Evolutionary conservation across 2,329 filamentous ascomycete genomes (phyloP), one percentile per base, ranked within the genome.

Genomic region (Penicillium olsonii): DNA sequence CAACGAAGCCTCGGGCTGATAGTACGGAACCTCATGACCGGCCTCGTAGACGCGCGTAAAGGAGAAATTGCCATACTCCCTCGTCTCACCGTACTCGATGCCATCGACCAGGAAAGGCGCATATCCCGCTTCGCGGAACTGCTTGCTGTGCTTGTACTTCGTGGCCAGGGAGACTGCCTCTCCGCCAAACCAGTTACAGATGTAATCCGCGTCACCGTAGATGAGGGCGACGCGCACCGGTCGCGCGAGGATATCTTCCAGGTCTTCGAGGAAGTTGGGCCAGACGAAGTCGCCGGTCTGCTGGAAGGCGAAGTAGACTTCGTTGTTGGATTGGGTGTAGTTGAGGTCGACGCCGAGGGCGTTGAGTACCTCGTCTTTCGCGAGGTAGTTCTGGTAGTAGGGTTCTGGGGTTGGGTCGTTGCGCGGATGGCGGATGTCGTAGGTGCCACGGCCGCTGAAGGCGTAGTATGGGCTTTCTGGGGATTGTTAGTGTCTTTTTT

Each of bases 31-130:
- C 43, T 83, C 78, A 60, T 88, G 85, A 2, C 85, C 84, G 14
- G 84, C 78, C 60, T 87, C 81, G 65, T 84, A 87, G 40, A 88
- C 76, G 7, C 85, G 78, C 45, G 81, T 82, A 65, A 88, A 88
- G 14, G 80, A 84, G 45, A 88, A 78, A 59, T 92, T 92, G 10
- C 87, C 88, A 60, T 83, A 88, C 67, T 94, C 88, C 4, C 88
- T 81, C 0, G 90, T 88, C 48, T 83, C 81, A 17, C 89, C 90
- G 43, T 88, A 63, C 84, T 82, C 68, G 6, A 79, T 77, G 20
- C 77, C 78, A 63, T 90, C 88, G 34, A 88, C 83, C 11, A 84
- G 74, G 54, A 94, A 84, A 12, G 86, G 83, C 0, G 83, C 81
- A 65, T 94, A 94, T 1, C 88, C 88, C 0, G 89, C 84, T 0